Base-by-base conservation (phyloP, 139 green algal genomes). In the Desmodesmus armatus region DNA sequence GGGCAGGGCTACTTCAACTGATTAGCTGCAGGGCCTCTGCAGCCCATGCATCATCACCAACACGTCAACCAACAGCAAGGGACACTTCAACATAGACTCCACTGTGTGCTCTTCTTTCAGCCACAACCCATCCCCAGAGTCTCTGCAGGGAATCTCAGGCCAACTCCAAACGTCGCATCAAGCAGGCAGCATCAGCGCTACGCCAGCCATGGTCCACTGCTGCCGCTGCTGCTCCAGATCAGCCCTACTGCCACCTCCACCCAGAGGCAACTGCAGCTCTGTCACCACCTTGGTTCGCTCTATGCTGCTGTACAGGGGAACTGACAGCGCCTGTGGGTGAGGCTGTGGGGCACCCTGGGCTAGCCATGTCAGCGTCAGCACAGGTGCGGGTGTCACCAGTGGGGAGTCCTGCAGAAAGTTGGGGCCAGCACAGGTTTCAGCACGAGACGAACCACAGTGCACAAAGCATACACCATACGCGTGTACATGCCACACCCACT, bases 191-290 rank as follows among this genome's bases (percentile, higher is more conserved):
- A 94, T 85, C 62, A 93, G 74, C 0, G 88, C 84, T 13, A 91
- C 75, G 0, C 92, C 92, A 27, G 85, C 73, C 41, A 95, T 71
- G 15, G 80, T 84, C 79, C 86, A 91, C 31, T 77, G 53, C 53
- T 82, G 62, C 27, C 39, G 25, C 37, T 75, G n/a, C 67, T 51
- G 35, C 67, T 55, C n/a, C n/a, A n/a, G n/a, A 41, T 91, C 90
- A 6, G 90, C 87, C n/a, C 43, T 58, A 0, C 70, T 51, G 35
- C 44, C 25, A 41, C 71, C n/a, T n/a, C n/a, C 40, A 3, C 55
- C 72, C 2, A 94, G 65, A 2, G 92, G 92, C 90, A 95, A 75
- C 89, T 95, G 92, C 85, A 94, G 77, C 58, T 88, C 62, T 19
- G 89, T 85, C 66, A 94, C 77, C 49, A 92, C 80, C 55, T 86